Evolutionary conservation across 2,329 filamentous ascomycete species (phyloP), one percentile per base, ranked within the genome.

Genomic region (Exophiala spinifera): DNA sequence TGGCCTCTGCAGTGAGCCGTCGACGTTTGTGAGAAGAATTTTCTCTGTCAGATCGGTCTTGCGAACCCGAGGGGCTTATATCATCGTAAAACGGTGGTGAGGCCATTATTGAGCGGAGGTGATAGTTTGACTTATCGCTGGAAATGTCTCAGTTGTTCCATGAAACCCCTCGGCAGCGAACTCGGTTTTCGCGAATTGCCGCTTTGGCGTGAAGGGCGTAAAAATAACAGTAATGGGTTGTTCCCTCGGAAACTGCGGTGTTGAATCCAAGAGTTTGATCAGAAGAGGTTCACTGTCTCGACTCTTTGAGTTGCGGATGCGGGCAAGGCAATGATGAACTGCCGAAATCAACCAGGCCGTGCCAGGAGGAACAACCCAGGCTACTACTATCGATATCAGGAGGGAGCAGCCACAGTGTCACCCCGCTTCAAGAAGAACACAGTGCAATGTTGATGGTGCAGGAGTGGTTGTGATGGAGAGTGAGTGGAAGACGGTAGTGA

Each of bases 11-110:
- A 39, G 57, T 49, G 43, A 60, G 34, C 42, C 57, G 49, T 21
- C 57, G 57, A 47, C 57, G 54, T 42, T 60, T 60, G 42, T 51
- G 53, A 46, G 49, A 37, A 31, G 51, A 13, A 19, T 14, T 40
- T 46, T 57, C 57, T 53, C 48, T 49, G 20, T 55, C 54, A 43
- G 55, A 51, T 34, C 55, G 48, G 19, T 49, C 49, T 34, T 55
- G 57, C 53, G 51, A 50, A 37, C 46, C 31, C 11, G 43, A 36
- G 17, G 57, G 52, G 34, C 36, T 55, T 31, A 55, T 49, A 40
- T 51, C 55, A n/a, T 57, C 49, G 43, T 50, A 53, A n/a, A 42
- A 15, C 5, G 57, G 55, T 20, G 55, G 55, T 25, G 57, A 57
- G n/a, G 57, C 55, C 45, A 54, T 51, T 21, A 54, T 51, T 21